Percentiles rank a stretch among this genome's conserved stretches.
phyloP scores from a whole-genome alignment of 2,329 filamentous ascomycete genomes.

The Neocucurbitaria cava region DNA sequence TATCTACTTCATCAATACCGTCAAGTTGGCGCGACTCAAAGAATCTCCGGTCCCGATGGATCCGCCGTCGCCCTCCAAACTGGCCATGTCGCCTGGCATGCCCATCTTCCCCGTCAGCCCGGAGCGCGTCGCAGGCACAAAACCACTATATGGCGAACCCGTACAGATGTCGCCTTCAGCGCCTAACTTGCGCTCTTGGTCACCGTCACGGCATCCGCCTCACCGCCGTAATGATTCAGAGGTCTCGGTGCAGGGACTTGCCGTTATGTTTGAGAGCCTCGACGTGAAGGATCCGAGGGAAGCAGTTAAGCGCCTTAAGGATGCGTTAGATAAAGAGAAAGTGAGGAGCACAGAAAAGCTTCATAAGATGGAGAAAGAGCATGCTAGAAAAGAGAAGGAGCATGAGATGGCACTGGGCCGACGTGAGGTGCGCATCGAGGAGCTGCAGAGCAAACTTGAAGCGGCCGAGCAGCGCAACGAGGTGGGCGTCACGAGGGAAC shows the following conservation, averaged over 20 bases:
- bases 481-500: conserved; percentile 31
- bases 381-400: conserved; percentile 62
- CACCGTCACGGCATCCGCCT: conserved; percentile 28
- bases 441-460: conserved; percentile 36
- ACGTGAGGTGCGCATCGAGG: conserved; percentile 20
- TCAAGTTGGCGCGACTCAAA: conserved; percentile 48
- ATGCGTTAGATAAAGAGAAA: conserved; percentile 53
- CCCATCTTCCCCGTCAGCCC: conserved; percentile 69
- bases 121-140: conserved; percentile 65
- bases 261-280: conserved; percentile 75
- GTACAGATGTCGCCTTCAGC: conserved; percentile 8
- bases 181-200: conserved; percentile 12
- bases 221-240: conserved; percentile 48
- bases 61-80: conserved; percentile 54
- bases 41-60: conserved; percentile 44
- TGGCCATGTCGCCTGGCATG: conserved; percentile 62
- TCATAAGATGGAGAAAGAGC: conserved; percentile 63
- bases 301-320: conserved; percentile 52
- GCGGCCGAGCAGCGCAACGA: conserved; percentile 29
- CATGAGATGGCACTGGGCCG: conserved; percentile 25
- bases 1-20: conserved; percentile 25
- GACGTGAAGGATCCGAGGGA: conserved; percentile 60
- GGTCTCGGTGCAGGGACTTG: conserved; percentile 54
- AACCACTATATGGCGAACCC: conserved; percentile 36
- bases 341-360: conserved; percentile 46